Base-by-base conservation (phyloP, 2,329 filamentous ascomycete species). In the Nothophoma quercina region DNA sequence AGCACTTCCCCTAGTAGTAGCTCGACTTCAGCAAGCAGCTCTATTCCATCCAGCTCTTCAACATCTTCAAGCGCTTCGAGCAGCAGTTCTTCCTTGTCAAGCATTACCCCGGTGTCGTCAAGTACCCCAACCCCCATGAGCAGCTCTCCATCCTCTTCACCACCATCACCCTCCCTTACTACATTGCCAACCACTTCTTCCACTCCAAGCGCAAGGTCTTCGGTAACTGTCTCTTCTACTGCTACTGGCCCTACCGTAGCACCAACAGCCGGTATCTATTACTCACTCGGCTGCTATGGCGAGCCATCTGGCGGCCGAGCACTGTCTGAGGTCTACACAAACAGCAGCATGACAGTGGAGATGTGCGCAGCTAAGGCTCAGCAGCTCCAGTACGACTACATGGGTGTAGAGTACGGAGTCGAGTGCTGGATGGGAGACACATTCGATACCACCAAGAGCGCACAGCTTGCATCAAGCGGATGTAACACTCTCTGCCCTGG, bases 401-500 rank as follows among this genome's bases (percentile, higher is more conserved):
- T 50, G 39, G 47, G 47, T 22, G 23, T 50, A 4, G 30, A 50
- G 25, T 50, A 43, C 15, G 47, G 38, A 18, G 16, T 25, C 8
- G 47, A 50, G 39, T 50, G 47, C 33, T 50, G 47, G 39, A 50
- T 50, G 47, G 47, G 47, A 13, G 47, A 50, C 15, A 25, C 38
- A 3, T 50, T 50, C 23, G 21, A 50, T 16, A 33, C 38, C 5
- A 38, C 19, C 12, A 23, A 18, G 6, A 50, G 39, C 19, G 6
- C 32, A 6, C 7, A 19, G 12, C 30, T 43, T 19, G 16, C 39
- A 15, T 21, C 23, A 19, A 43, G 40, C 39, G 44, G 26, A 28
- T 51, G 39, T 21, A 51, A 19, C 33, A 50, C 25, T 12, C 28
- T 28, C 19, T 50, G 47, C 22, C 36, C 47, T 22, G 47, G 47